Evolutionary conservation across 2,329 filamentous ascomycete genomes (phyloP).

Genomic region (Venturia oleaginea): DNA sequence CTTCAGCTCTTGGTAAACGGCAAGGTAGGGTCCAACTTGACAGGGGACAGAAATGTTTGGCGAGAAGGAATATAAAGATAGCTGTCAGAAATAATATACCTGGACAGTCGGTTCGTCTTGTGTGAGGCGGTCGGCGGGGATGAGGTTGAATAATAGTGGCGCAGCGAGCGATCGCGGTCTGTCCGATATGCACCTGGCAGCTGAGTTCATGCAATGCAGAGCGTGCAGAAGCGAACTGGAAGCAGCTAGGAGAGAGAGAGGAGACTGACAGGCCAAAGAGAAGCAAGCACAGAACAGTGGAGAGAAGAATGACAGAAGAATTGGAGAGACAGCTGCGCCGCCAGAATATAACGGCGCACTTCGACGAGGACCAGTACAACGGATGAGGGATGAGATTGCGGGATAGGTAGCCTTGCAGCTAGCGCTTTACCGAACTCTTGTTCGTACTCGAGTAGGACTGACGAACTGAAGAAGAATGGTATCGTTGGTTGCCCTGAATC

Average conservation of each 20-base stretch:
- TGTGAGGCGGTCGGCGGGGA: neutral
- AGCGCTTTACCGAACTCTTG: neutral
- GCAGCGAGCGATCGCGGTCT: neutral
- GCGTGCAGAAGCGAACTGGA: neutral
- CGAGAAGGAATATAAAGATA: neutral
- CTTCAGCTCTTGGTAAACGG: slow-evolving; percentile 1
- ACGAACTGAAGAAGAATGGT: neutral
- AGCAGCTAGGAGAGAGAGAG: neutral
- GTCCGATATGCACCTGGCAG: slow-evolving; percentile 2
- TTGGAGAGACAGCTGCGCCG: neutral
- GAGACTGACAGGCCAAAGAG: neutral
- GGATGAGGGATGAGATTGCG: neutral
- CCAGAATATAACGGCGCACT: neutral
- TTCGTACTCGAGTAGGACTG: neutral
- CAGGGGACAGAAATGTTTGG: neutral
- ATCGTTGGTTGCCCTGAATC: neutral
- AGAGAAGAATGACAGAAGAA: neutral
- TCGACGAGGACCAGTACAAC: neutral
- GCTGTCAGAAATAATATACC: neutral
- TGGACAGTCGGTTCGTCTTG: neutral
- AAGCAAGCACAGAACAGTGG: neutral
- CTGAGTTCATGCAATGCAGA: neutral
- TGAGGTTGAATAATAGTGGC: neutral
- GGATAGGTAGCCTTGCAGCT: neutral
- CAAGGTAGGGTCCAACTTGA: neutral